Base-by-base conservation (phyloP, 2,329 filamentous ascomycete genomes). In the Neonectria hederae region DNA sequence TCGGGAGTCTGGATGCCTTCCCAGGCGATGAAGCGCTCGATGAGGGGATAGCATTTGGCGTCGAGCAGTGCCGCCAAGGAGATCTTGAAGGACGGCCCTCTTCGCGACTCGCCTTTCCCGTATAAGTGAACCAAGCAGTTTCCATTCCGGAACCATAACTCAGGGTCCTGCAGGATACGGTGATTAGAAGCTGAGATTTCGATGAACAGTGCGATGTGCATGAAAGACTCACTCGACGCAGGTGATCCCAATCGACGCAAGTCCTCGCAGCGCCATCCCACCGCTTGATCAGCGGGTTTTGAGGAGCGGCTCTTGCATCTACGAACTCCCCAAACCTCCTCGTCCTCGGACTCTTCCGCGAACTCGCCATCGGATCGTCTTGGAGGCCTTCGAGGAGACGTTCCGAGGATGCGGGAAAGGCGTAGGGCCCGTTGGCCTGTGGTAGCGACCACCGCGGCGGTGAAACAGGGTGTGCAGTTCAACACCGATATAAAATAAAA, bases 41-140 rank as follows among this genome's bases (percentile, higher is more conserved):
- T 81, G 8, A 94, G 79, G 2, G 86, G 85, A 28, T 82, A 82
- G 74, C 89, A 92, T 48, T 86, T 82, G 17, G 85, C 83, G 6
- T 83, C 77, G 21, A 90, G 77, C 5, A 94, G 79, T 3, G 81
- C 79, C 5, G 82, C 80, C 54, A 90, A 86, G 0, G 88, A 86
- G 1, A 94, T 77, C 65, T 84, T 87, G 74, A 94, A 91, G 1
- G 91, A 88, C 1, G 92, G 89, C 0, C 89, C 89, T 69, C 87
- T 82, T 62, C 83, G 84, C 3, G 90, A 92, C 59, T 88, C 86
- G 42, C 89, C 89, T 66, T 84, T 83, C n/a, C 80, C 85, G 71
- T 92, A 89, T 0, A 94, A 81, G 76, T 94, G 84, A 1, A 94
- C 83, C 17, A 88, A 82, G 71, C 91, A 94, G 73, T 93, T 88